Evolutionary conservation across 352 stramenopile genomes (phyloP).

Genomic region (Pythium insidiosum): DNA sequence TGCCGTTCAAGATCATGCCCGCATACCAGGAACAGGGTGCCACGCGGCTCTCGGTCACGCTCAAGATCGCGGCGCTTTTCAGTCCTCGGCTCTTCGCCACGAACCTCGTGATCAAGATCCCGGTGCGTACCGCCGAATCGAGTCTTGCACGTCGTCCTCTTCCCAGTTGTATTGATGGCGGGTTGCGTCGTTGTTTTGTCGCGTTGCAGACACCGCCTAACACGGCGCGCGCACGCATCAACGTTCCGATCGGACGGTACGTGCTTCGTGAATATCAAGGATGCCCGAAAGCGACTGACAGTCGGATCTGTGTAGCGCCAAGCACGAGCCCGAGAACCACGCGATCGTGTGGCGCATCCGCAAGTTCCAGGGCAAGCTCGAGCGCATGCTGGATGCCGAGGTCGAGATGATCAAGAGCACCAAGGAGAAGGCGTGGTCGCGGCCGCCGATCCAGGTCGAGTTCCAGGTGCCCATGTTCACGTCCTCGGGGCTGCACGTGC

Average conservation of each 20-base stretch:
- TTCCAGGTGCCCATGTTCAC: constrained; percentile 99
- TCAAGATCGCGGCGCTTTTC: constrained; percentile 92
- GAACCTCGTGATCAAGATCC: constrained; percentile 95
- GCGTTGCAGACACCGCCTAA: constrained; percentile 85
- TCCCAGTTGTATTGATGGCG: not conserved
- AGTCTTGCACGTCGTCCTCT: too few species aligned
- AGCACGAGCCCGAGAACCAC: constrained; percentile 97
- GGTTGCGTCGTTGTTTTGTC: too few species aligned
- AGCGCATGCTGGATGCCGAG: constrained; percentile 93
- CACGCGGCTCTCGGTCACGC: constrained; percentile 65
- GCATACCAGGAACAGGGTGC: constrained; percentile 93
- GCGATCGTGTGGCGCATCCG: constrained; percentile 98
- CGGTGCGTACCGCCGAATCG: too few species aligned
- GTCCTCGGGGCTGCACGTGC: constrained; percentile 95
- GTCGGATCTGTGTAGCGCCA: constrained; percentile 51
- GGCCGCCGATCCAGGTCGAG: constrained; percentile 95
- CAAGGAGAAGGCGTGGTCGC: constrained; percentile 94
- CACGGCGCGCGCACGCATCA: constrained; percentile 94
- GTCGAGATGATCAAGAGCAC: constrained; percentile 97
- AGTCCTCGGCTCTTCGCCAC: constrained; percentile 94
- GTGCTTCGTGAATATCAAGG: not conserved
- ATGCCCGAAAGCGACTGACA: too few species aligned
- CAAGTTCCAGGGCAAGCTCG: constrained; percentile 94
- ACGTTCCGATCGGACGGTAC: constrained; percentile 87
- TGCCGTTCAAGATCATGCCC: constrained; percentile 97